These are phyloP conservation scores for Eimeria brunetti DNA, from an alignment of 169 alveolate species.

Conservation along the genomic window DNA sequence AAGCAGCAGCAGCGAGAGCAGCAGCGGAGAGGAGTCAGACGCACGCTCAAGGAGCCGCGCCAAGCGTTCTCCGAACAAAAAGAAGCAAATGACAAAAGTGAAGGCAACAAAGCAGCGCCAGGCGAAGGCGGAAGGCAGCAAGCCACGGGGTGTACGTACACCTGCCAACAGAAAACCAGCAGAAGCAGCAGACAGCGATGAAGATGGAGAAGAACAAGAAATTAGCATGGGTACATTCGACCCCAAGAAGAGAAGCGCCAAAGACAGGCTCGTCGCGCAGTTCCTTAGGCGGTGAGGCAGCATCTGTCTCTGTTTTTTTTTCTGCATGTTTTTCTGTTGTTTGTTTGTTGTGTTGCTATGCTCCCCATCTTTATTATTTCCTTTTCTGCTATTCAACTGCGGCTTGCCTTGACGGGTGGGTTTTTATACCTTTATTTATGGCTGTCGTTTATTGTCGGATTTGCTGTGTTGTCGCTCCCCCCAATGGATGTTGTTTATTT, in stretches of 20 bases:
- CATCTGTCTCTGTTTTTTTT: neutral
- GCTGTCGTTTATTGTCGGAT: neutral
- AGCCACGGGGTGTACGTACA: conserved; percentile 48
- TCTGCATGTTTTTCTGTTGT: neutral
- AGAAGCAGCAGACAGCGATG: conserved; percentile 30
- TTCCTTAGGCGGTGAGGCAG: conserved; percentile 77
- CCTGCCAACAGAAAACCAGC: conserved; percentile 11
- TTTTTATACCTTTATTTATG: neutral
- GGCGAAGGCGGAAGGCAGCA: conserved; percentile 23
- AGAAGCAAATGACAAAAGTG: conserved; percentile 12
- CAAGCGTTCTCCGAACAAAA: conserved; percentile 49
- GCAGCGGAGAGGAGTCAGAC: conserved; percentile 78
- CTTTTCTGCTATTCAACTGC: neutral
- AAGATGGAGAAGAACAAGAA: conserved; percentile 73
- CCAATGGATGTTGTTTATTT: no score
- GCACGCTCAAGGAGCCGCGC: conserved; percentile 46
- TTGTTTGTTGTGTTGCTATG: no score
- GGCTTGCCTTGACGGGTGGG: neutral
- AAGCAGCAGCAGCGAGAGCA: conserved; percentile 77
- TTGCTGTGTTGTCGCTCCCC: neutral
- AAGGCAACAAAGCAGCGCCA: neutral
- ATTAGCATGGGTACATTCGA: conserved; percentile 86
- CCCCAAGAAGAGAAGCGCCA: conserved; percentile 83
- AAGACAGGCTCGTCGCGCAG: conserved; percentile 86
- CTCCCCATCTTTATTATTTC: neutral